These are phyloP conservation scores for Lachancea quebecensis DNA, from an alignment of 805 yeast species.

Conservation along the genomic window DNA sequence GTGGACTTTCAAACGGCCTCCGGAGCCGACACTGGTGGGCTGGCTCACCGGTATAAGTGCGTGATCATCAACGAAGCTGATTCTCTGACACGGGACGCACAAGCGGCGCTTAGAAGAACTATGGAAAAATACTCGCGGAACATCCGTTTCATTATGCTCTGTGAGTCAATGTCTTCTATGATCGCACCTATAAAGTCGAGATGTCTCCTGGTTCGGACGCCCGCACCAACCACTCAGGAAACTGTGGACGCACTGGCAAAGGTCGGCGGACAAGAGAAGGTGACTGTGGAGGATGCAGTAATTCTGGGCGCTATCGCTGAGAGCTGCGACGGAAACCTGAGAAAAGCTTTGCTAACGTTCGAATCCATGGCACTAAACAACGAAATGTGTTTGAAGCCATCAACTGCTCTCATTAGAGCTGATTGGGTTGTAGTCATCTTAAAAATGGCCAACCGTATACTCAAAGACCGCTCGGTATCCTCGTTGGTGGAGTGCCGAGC, in stretches of 20 bases:
- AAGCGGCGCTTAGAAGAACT: conserved; percentile 90
- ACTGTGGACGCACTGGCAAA: conserved; percentile 46
- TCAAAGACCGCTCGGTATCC: conserved; percentile 58
- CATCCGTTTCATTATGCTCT: conserved; percentile 73
- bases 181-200: conserved; percentile 93
- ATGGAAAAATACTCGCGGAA: conserved; percentile 92
- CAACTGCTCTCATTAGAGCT: conserved; percentile 54
- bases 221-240: conserved; percentile 67
- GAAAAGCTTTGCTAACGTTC: conserved; percentile 69
- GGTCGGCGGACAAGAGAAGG: conserved; percentile 53
- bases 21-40: conserved; percentile 32
- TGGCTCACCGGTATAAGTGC: conserved; percentile 58
- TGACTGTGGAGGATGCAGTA: conserved; percentile 35
- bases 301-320: conserved; percentile 47
- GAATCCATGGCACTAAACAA: conserved; percentile 77
- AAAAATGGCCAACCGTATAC: conserved; percentile 54
- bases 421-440: conserved; percentile 88
- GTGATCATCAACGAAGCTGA: conserved; percentile 91
- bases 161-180: conserved; percentile 85
- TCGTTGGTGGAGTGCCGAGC: conserved; percentile 50
- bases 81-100: conserved; percentile 84
- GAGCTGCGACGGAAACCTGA: conserved; percentile 60
- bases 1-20: conserved; percentile 55
- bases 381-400: conserved; percentile 39
- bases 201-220: conserved; percentile 77